Base-by-base conservation (phyloP, 768 basidiomycete genomes). In the Crepidotus variabilis region DNA sequence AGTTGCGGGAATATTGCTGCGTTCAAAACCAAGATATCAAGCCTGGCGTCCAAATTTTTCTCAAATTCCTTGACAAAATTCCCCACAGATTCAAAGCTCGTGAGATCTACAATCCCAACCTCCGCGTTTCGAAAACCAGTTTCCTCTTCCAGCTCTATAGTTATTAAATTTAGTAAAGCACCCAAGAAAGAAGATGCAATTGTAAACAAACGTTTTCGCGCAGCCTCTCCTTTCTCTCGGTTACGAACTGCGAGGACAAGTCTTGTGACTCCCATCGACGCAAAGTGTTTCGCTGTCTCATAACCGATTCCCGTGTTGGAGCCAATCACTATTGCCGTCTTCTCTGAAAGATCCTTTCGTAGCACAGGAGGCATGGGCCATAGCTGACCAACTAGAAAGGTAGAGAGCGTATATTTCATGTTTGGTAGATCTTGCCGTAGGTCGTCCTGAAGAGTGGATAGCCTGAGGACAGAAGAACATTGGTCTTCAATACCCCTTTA, bases 391-490 rank as follows among this genome's bases (percentile, higher is more conserved):
- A 5, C 8, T 13, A 46, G 16, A 45, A 53, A 53, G 6, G 16
- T 28, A 22, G 28, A 53, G 14, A 53, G 4, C 24, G 52, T 24
- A 11, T 45, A 53, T 43, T 53, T 53, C 52, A 53, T 53, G 22
- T 13, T 1, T 45, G 36, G 13, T 16, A 10, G 36, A 23, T n/a
- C n/a, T n/a, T n/a, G n/a, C n/a, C n/a, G n/a, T n/a, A n/a, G n/a
- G n/a, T n/a, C n/a, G n/a, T n/a, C n/a, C n/a, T n/a, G n/a, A n/a
- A n/a, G n/a, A n/a, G n/a, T n/a, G n/a, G n/a, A n/a, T n/a, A 28
- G 28, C 8, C 28, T 28, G 4, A 28, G 28, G 8, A 28, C 28
- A 28, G 3, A 28, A 28, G n/a, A n/a, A n/a, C n/a, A n/a, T n/a
- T n/a, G n/a, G n/a, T 28, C 28, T 28, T 28, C 28, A 28, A 28